These are phyloP conservation scores for Boletus mariae DNA, from an alignment of 1,284 basidiomycete genomes.

Conservation along the genomic window DNA sequence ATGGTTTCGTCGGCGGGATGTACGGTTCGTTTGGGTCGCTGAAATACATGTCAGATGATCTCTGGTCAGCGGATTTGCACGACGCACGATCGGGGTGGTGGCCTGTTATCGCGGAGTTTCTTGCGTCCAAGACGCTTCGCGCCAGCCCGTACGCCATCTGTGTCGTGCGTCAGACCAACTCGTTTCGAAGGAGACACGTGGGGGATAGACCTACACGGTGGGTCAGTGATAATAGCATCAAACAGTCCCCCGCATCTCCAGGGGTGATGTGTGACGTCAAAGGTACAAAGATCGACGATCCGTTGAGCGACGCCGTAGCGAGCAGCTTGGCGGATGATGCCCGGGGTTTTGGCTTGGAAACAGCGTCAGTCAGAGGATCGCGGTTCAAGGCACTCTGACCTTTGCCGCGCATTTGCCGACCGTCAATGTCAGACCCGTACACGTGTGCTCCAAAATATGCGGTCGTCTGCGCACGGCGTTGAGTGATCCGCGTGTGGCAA, in stretches of 20 bases:
- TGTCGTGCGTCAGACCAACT: conserved; percentile 1
- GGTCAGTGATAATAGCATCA: conserved; percentile 94
- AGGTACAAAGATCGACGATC: conserved; percentile 84
- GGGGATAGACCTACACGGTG: conserved; percentile 66
- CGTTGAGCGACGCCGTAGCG: conserved; percentile 81
- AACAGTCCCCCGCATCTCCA: conserved; percentile 87
- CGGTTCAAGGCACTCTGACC: conserved; percentile 35
- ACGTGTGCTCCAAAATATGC: conserved; percentile 88
- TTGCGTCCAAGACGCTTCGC: conserved; percentile 90
- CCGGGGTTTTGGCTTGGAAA: conserved; percentile 49
- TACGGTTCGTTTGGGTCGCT: conserved; percentile 54
- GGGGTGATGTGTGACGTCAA: conserved; percentile 87
- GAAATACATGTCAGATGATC: neutral
- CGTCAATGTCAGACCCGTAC: conserved; percentile 96
- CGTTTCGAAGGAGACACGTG: neutral
- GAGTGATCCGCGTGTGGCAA: neutral
- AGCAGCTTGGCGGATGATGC: conserved; percentile 75
- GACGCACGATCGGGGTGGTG: conserved; percentile 43
- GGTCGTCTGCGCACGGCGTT: conserved; percentile 49
- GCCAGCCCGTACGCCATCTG: conserved; percentile 93
- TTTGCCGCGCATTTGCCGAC: conserved; percentile 94
- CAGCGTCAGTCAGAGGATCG: neutral
- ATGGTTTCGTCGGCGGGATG: conserved; percentile 86
- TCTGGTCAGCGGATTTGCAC: neutral
- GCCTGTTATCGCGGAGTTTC: conserved; percentile 43